Percentiles rank a stretch among this genome's conserved stretches.
Evolutionary conservation across 2,329 filamentous ascomycete species (phyloP).

Genomic region (Alternaria sp.): DNA sequence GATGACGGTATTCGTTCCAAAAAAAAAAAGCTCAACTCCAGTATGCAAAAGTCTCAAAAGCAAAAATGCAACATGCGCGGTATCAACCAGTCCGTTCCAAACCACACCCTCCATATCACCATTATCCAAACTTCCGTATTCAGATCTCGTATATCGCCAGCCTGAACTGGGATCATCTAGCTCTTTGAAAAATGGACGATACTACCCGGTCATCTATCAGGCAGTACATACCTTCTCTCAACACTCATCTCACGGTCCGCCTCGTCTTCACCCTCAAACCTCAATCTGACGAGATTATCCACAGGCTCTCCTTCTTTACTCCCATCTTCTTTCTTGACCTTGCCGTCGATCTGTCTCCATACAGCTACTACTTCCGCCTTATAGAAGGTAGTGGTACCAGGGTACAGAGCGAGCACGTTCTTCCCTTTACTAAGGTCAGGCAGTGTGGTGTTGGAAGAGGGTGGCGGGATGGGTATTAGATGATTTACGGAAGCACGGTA

Average conservation of each 20-base stretch:
- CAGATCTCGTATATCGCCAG: background rate
- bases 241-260: conserved; percentile 57
- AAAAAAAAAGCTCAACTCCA: background rate
- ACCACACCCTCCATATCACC: background rate
- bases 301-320: conserved; percentile 51
- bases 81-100: background rate
- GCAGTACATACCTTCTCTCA: conserved; percentile 60
- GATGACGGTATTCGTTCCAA: background rate
- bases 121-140: background rate
- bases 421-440: conserved; percentile 53
- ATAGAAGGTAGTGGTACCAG: conserved; percentile 63
- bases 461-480: conserved; percentile 56
- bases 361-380: conserved; percentile 58
- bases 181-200: background rate
- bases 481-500: conserved; percentile 58
- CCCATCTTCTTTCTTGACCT: conserved; percentile 51
- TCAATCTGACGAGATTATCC: conserved; percentile 53
- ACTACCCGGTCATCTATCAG: conserved; percentile 28
- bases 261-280: conserved; percentile 60
- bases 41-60: background rate
- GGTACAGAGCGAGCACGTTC: conserved; percentile 60
- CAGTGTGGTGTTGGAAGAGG: conserved; percentile 51
- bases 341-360: conserved; percentile 49
- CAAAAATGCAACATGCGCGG: background rate
- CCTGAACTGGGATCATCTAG: background rate